These are phyloP conservation scores for Pythium aristosporum DNA, from an alignment of 352 stramenopile genomes.

Conservation along the genomic window DNA sequence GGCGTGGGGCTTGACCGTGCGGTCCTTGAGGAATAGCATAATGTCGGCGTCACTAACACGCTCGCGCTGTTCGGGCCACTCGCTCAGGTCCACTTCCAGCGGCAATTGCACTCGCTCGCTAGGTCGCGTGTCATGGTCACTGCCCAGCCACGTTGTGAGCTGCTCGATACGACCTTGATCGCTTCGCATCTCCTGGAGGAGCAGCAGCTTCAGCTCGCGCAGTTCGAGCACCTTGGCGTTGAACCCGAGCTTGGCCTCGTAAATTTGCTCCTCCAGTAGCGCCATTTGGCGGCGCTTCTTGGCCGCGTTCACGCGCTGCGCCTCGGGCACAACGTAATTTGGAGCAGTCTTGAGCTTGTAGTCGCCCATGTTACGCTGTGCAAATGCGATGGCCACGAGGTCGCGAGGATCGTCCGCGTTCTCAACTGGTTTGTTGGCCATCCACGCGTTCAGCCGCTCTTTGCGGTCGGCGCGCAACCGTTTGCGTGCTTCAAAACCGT, in stretches of 20 bases:
- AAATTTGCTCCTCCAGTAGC: slow-evolving; percentile 79
- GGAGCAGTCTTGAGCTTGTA: slow-evolving; percentile 90
- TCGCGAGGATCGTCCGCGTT: slow-evolving; percentile 90
- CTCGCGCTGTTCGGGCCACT: slow-evolving; percentile 90
- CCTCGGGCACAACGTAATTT: slow-evolving; percentile 89
- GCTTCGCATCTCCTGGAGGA: slow-evolving; percentile 67
- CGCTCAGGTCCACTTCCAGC: slow-evolving; percentile 57
- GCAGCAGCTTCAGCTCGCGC: slow-evolving; percentile 83
- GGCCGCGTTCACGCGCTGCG: slow-evolving; percentile 86
- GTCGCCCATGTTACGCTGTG: slow-evolving; percentile 88
- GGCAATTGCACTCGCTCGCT: neutral
- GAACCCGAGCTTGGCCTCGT: slow-evolving; percentile 80
- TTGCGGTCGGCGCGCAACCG: slow-evolving; percentile 71
- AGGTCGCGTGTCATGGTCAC: neutral
- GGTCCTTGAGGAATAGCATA: slow-evolving; percentile 61
- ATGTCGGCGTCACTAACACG: slow-evolving; percentile 80
- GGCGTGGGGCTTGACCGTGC: slow-evolving; percentile 44
- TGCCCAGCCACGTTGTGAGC: slow-evolving; percentile 46
- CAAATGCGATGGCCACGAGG: slow-evolving; percentile 88
- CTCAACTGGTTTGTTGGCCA: slow-evolving; percentile 76
- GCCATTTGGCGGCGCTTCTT: slow-evolving; percentile 90
- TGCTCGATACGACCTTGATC: slow-evolving; percentile 54
- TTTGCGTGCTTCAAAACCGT: slow-evolving; percentile 85
- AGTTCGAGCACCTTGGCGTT: slow-evolving; percentile 91
- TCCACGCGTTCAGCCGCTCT: slow-evolving; percentile 53